Conservation (phyloP, 2,329 filamentous ascomycete genomes). For the Hypoxylon sp. region DNA sequence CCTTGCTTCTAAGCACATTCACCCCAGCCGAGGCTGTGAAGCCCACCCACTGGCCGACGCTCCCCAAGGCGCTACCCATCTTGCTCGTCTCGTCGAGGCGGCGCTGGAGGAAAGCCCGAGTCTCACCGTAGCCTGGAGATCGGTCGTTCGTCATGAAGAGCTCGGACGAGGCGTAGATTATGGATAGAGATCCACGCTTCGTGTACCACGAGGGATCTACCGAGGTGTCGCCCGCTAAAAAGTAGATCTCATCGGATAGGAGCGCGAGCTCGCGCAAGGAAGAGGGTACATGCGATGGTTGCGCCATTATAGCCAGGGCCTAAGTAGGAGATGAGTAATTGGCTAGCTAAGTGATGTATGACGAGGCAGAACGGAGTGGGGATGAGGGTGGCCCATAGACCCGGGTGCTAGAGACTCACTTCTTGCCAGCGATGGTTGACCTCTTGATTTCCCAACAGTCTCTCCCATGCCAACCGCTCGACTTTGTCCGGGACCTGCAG, state of each 20-base stretch:
- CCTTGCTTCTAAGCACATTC: conserved; percentile 90
- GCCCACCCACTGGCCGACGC: conserved; percentile 81
- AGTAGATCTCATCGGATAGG: conserved; percentile 94
- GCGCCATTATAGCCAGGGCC: conserved; percentile 92
- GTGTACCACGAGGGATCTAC: conserved; percentile 92
- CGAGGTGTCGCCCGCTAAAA: conserved; percentile 83
- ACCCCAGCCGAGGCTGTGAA: conserved; percentile 84
- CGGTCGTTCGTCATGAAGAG: conserved; percentile 94
- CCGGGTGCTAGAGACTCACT: conserved; percentile 64
- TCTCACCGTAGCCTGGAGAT: conserved; percentile 80
- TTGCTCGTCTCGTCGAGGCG: conserved; percentile 78
- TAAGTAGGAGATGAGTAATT: conserved; percentile 53
- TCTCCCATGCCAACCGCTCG: conserved; percentile 79
- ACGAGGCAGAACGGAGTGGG: conserved; percentile 14
- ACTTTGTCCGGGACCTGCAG: conserved; percentile 74
- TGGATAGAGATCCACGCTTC: conserved; percentile 69
- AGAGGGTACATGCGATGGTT: conserved; percentile 81
- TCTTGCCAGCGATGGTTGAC: conserved; percentile 88
- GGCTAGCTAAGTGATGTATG: conserved; percentile 14
- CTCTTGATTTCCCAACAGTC: conserved; percentile 80
- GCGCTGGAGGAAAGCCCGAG: conserved; percentile 82
- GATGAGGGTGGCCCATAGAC: not conserved
- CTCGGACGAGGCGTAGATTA: conserved; percentile 80
- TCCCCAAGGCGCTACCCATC: conserved; percentile 73
- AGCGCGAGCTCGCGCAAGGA: conserved; percentile 84